Base-by-base conservation (phyloP, 1,139 yeast genomes). In the Debaryomyces udenii region DNA sequence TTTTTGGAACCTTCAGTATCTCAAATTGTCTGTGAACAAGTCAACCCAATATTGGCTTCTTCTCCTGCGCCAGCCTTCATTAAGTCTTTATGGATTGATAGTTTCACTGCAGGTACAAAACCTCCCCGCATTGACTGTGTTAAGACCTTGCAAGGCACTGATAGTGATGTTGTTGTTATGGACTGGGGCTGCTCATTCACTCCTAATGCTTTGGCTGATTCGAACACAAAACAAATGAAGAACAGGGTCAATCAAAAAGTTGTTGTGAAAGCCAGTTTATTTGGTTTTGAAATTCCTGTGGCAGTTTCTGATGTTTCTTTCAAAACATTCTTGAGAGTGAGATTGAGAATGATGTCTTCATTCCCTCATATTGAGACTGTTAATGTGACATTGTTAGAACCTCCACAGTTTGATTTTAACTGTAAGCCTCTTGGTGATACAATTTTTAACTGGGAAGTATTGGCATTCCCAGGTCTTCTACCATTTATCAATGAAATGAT, bases 331-430 rank as follows among this genome's bases (percentile, higher is more conserved):
- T 78, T 85, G 41, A 80, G 97, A 62, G 78, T 93, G 40, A 78
- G 97, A 57, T 64, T 93, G 60, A 86, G 93, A 72, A 82, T 93
- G 83, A 91, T 88, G 85, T 64, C 89, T 2, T 76, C 89, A 4
- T 90, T 86, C 66, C 99, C 99, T 3, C 98, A 93, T 63, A 72
- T 93, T 48, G 95, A 93, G 62, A 90, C 96, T 2, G 82, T 90
- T 15, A 93, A 87, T 57, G 80, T 91, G 26, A 83, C 96, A 16
- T 70, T 93, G 52, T 68, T 90, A 62, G 93, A 88, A 46, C 83
- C 95, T 28, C 97, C 98, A 14, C 76, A 81, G 49, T 81, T 90
- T 61, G 99, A 93, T 62, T 93, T 90, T 61, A 78, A 80, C 43
- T 74, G 87, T 37, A 83, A 78, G 51, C 71, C 86, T 14, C 46